Conservation (phyloP, 352 stramenopile genomes). For the Phytophthora pisi region DNA sequence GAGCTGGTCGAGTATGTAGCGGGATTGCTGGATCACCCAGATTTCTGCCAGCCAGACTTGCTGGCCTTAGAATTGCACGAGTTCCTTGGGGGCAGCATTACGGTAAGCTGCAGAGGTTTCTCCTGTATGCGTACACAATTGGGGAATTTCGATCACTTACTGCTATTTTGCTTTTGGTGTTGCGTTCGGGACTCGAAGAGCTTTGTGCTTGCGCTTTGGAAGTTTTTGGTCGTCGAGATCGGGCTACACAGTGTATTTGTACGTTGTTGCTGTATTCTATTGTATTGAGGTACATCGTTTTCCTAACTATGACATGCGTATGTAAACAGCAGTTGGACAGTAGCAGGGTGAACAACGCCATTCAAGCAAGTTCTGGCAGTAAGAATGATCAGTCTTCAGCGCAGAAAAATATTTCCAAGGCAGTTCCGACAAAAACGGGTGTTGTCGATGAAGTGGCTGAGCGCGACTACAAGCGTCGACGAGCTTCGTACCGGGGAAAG, state of each 20-base stretch:
- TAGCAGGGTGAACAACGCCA: conserved; percentile 6
- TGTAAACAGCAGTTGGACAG: conserved; percentile 17
- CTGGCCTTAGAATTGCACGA: conserved; percentile 70
- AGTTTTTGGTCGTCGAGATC: conserved; percentile 75
- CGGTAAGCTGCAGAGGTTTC: conserved; percentile 29
- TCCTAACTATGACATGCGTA: not conserved
- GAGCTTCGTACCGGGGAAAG: conserved; percentile 60
- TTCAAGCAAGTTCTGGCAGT: not conserved
- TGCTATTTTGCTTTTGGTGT: conserved; percentile 1
- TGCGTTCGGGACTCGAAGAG: conserved; percentile 27
- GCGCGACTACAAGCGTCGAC: conserved; percentile 58
- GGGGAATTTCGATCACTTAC: conserved; percentile 1
- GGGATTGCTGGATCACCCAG: conserved; percentile 69
- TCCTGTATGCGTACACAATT: not conserved
- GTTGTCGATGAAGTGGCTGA: not conserved
- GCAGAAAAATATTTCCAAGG: not conserved
- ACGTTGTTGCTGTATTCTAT: conserved; percentile 16
- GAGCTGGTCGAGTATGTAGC: conserved; percentile 73
- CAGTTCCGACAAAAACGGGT: not conserved
- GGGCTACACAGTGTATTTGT: conserved; percentile 57
- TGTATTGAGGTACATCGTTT: not conserved
- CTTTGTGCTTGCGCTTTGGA: conserved; percentile 77
- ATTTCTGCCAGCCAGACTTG: conserved; percentile 73
- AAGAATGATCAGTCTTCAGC: not conserved
- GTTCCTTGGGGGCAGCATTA: conserved; percentile 55